Percentiles rank a stretch among this genome's conserved stretches.
These are phyloP conservation scores for Exophiala oligosperma DNA, from an alignment of 2,329 filamentous ascomycete species.

Conservation along the genomic window DNA sequence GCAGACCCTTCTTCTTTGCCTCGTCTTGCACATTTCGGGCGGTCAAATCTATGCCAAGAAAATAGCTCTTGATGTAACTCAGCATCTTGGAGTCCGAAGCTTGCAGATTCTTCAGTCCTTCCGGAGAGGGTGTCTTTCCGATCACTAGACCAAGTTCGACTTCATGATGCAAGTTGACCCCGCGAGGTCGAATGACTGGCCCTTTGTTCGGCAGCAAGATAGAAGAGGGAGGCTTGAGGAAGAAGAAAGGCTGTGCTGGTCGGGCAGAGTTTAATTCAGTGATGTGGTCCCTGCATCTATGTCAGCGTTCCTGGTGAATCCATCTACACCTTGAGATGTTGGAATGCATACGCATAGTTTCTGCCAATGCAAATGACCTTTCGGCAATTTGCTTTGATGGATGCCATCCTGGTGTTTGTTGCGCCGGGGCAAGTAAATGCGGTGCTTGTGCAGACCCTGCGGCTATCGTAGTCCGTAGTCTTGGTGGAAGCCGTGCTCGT, in stretches of 20 bases:
- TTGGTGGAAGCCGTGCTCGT: too few species aligned
- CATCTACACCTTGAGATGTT: slow-evolving; percentile 7
- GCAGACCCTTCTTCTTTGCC: slow-evolving; percentile 94
- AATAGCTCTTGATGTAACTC: slow-evolving; percentile 81
- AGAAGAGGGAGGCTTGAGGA: slow-evolving; percentile 88
- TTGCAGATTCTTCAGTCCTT: slow-evolving; percentile 66
- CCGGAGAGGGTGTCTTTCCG: slow-evolving; percentile 59
- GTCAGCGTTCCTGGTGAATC: slow-evolving; percentile 1
- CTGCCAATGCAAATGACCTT: slow-evolving; percentile 93
- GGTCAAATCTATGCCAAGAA: slow-evolving; percentile 95
- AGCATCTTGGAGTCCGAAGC: slow-evolving; percentile 61
- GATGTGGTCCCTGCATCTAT: slow-evolving; percentile 73
- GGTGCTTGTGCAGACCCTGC: background rate
- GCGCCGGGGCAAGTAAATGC: background rate
- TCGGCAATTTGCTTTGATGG: slow-evolving; percentile 54
- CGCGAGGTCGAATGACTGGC: slow-evolving; percentile 76
- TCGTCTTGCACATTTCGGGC: slow-evolving; percentile 93
- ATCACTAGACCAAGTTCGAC: slow-evolving; percentile 91
- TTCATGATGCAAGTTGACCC: slow-evolving; percentile 88
- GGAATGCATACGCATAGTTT: slow-evolving; percentile 79
- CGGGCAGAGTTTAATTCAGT: slow-evolving; percentile 82
- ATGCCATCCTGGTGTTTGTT: slow-evolving; percentile 34
- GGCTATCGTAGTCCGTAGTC: too few species aligned
- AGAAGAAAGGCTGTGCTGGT: slow-evolving; percentile 98
- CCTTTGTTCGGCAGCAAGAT: slow-evolving; percentile 72